These are phyloP conservation scores for Nadsonia fulvescens DNA, from an alignment of 805 yeast species.

Conservation along the genomic window DNA sequence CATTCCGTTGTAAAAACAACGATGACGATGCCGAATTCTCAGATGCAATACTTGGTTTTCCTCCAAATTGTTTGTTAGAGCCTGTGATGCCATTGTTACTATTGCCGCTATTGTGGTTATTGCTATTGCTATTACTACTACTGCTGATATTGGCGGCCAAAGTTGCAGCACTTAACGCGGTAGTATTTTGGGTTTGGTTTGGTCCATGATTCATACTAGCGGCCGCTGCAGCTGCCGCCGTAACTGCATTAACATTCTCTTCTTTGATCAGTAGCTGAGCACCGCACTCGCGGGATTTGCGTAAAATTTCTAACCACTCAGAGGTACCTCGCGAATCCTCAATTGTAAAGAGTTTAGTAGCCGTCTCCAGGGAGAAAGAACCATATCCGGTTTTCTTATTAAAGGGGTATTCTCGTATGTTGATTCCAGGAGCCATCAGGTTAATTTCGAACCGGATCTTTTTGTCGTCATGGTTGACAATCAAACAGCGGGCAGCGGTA, in stretches of 20 bases:
- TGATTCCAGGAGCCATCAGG: slow-evolving; percentile 18
- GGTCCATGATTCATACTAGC: not conserved
- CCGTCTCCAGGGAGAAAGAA: slow-evolving; percentile 17
- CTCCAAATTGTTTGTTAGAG: too few relatives aligned
- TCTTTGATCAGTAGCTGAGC: too few relatives aligned
- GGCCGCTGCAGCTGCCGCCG: slow-evolving; percentile 5
- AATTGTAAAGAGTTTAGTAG: slow-evolving; percentile 17
- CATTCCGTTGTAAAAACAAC: too few relatives aligned
- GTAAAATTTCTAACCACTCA: slow-evolving; percentile 19
- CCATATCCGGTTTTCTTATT: slow-evolving; percentile 13
- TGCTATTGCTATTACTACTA: too few relatives aligned
- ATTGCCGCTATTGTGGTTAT: too few relatives aligned
- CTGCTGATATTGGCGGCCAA: too few relatives aligned
- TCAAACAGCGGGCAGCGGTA: slow-evolving; percentile 17
- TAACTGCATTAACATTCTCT: slow-evolving; percentile 1
- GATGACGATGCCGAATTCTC: too few relatives aligned
- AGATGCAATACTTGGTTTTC: too few relatives aligned
- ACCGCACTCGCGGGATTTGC: slow-evolving; percentile 15
- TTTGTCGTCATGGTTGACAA: slow-evolving; percentile 16
- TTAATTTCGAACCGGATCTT: slow-evolving; percentile 17
- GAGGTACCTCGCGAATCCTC: slow-evolving; percentile 17
- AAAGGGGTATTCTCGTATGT: slow-evolving; percentile 17
- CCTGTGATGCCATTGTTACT: too few relatives aligned
- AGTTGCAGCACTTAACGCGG: too few relatives aligned
- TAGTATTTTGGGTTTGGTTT: too few relatives aligned